Percentiles rank a stretch among this genome's conserved stretches.
Conservation (phyloP, 164 flowering plant species). For the Piper betle region DNA sequence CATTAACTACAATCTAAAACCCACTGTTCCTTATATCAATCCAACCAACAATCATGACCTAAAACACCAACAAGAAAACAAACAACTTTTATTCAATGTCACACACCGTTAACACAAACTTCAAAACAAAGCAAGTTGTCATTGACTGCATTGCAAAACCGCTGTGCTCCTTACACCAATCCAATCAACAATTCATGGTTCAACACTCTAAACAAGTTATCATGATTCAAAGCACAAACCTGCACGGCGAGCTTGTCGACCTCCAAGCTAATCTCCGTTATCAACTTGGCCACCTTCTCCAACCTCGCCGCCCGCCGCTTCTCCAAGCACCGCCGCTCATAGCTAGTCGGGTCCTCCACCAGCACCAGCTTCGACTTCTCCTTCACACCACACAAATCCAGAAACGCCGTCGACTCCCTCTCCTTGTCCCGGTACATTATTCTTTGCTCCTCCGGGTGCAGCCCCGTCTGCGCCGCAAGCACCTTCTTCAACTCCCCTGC, state of each 20-base stretch:
- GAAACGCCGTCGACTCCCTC: slow-evolving; percentile 57
- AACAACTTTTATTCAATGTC: too few species aligned
- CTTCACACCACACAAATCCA: slow-evolving; percentile 67
- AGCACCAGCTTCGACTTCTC: slow-evolving; percentile 62
- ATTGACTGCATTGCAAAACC: too few species aligned
- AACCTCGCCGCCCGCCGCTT: slow-evolving; percentile 58
- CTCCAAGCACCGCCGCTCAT: slow-evolving; percentile 62
- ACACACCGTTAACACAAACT: too few species aligned
- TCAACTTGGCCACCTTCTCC: slow-evolving; percentile 66
- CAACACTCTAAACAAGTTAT: too few species aligned
- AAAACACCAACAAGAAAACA: too few species aligned
- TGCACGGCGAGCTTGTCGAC: slow-evolving; percentile 69
- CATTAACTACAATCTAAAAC: too few species aligned
- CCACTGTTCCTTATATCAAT: too few species aligned
- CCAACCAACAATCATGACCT: too few species aligned
- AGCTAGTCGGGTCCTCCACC: slow-evolving; percentile 63
- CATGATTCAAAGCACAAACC: too few species aligned
- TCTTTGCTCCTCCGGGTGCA: slow-evolving; percentile 78
- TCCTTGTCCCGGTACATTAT: slow-evolving; percentile 67
- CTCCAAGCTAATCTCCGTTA: slow-evolving; percentile 65
- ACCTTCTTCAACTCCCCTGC: slow-evolving; percentile 90
- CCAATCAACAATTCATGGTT: too few species aligned
- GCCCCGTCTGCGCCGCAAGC: slow-evolving; percentile 60
- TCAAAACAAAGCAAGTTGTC: too few species aligned
- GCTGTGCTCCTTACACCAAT: too few species aligned